These are phyloP conservation scores for Boletus rubropictus DNA, from an alignment of 768 basidiomycete genomes.

Conservation along the genomic window DNA sequence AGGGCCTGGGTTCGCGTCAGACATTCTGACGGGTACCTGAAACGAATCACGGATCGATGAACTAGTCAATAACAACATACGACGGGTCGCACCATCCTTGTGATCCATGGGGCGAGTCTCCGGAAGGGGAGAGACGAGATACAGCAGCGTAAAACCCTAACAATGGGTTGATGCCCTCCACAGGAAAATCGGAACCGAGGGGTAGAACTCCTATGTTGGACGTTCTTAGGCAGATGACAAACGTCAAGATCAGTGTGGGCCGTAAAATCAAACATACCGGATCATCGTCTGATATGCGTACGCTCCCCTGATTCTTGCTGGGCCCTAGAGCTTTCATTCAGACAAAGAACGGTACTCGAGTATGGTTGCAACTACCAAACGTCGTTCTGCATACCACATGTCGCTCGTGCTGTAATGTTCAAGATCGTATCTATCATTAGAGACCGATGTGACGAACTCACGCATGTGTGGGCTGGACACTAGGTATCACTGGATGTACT, in stretches of 20 bases:
- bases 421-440: background rate
- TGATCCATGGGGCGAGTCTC: slow-evolving; percentile 75
- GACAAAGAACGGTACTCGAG: background rate
- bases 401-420: slow-evolving; percentile 61
- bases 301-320: slow-evolving; percentile 76
- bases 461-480: slow-evolving; percentile 92
- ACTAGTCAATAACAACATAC: background rate
- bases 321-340: slow-evolving; percentile 46
- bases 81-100: slow-evolving; percentile 64
- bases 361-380: slow-evolving; percentile 46
- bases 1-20: slow-evolving; percentile 78
- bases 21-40: slow-evolving; percentile 73
- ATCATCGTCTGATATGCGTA: slow-evolving; percentile 85
- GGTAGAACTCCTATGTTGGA: slow-evolving; percentile 58
- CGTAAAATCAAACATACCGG: slow-evolving; percentile 37
- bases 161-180: slow-evolving; percentile 86
- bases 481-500: slow-evolving; percentile 64
- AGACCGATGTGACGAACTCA: slow-evolving; percentile 33
- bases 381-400: slow-evolving; percentile 86
- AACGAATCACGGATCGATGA: background rate
- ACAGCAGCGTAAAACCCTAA: slow-evolving; percentile 88
- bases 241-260: background rate
- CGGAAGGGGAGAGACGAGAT: slow-evolving; percentile 60
- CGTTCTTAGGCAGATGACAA: slow-evolving; percentile 30
- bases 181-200: slow-evolving; percentile 91